Conservation (phyloP, 2,329 filamentous ascomycete genomes). For the Epichloe bromicola region DNA sequence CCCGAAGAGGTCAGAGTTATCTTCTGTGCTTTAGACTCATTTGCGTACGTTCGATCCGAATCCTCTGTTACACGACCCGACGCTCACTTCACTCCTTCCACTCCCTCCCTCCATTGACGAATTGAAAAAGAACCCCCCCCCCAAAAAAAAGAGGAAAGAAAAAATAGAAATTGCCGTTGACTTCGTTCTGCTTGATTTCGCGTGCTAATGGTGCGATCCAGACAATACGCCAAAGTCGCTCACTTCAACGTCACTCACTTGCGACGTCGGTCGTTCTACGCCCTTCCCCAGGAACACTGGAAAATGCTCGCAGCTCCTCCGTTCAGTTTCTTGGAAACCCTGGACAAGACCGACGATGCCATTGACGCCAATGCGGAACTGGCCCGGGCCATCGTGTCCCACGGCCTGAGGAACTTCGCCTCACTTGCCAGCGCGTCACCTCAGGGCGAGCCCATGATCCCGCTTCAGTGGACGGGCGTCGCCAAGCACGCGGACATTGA, state of each 20-base stretch:
- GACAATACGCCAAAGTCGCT: slow-evolving; percentile 72
- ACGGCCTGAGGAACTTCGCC: slow-evolving; percentile 55
- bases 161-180: too few relatives aligned
- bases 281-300: slow-evolving; percentile 73
- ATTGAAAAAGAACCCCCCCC: too few relatives aligned
- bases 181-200: neutral
- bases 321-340: slow-evolving; percentile 68
- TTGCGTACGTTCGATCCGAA: slow-evolving; percentile 48
- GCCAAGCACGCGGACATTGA: slow-evolving; percentile 68
- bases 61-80: too few relatives aligned
- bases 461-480: slow-evolving; percentile 53
- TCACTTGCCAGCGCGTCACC: slow-evolving; percentile 26
- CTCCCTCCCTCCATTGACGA: too few relatives aligned
- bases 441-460: slow-evolving; percentile 32
- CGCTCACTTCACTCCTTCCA: too few relatives aligned
- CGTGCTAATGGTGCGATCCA: slow-evolving; percentile 21
- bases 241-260: slow-evolving; percentile 88
- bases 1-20: slow-evolving; percentile 71
- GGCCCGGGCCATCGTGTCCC: slow-evolving; percentile 62
- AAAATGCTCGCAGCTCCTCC: slow-evolving; percentile 67
- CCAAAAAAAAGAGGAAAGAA: too few relatives aligned
- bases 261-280: slow-evolving; percentile 85
- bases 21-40: slow-evolving; percentile 76
- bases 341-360: slow-evolving; percentile 69
- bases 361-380: slow-evolving; percentile 82